Conservation (phyloP, 345 rosid genomes). For the Isatis tinctoria region DNA sequence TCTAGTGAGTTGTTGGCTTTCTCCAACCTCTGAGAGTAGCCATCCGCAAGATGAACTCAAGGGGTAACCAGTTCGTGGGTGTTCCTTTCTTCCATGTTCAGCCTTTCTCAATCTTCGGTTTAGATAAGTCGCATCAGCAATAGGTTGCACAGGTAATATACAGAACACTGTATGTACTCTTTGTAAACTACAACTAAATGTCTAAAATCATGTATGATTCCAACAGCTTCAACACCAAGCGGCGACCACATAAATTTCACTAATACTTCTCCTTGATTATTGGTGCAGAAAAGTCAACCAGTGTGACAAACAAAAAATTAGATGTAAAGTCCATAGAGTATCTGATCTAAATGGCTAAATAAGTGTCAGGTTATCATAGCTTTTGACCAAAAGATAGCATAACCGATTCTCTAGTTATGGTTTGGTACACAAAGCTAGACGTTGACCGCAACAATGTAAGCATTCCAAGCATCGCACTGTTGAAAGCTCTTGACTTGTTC, state of each 20-base stretch:
- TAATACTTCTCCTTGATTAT: background rate
- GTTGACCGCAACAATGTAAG: conserved; percentile 67
- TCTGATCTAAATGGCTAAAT: background rate
- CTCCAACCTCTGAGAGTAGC: too few species aligned
- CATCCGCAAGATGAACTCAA: too few species aligned
- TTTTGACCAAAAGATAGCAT: background rate
- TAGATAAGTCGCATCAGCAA: too few species aligned
- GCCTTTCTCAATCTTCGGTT: too few species aligned
- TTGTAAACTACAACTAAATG: background rate
- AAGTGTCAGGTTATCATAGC: background rate
- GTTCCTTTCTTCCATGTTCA: too few species aligned
- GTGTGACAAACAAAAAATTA: background rate
- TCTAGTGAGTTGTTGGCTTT: too few species aligned
- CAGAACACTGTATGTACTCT: background rate
- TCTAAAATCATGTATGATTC: background rate
- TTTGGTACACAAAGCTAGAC: conserved; percentile 4
- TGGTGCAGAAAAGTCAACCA: background rate
- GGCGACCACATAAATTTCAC: background rate
- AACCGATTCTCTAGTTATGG: background rate
- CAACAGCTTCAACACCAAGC: background rate
- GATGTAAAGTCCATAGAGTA: background rate
- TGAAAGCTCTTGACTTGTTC: conserved; percentile 65
- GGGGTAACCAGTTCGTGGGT: too few species aligned
- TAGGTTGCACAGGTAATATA: too few species aligned
- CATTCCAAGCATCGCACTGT: conserved; percentile 91